Base-by-base conservation (phyloP, 2,329 filamentous ascomycete genomes). In the Colletotrichum sublineola region DNA sequence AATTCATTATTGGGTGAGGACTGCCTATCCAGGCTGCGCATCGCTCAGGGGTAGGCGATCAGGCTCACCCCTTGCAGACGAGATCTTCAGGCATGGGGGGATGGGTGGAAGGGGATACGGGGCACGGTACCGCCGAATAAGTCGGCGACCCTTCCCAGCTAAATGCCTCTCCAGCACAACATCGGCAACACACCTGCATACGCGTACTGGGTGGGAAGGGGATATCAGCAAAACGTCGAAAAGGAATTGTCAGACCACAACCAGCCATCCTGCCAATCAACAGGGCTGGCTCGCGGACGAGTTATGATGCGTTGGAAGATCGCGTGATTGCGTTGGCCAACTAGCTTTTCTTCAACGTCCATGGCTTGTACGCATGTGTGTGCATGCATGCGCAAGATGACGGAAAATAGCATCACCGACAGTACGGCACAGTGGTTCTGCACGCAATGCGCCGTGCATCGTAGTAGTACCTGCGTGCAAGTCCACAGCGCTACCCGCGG, bases 81-180 rank as follows among this genome's bases (percentile, higher is more conserved):
- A 42, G 56, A 40, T 58, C 56, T 58, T 56, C 53, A 56, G 18
- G n/a, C 36, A 31, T 52, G 38, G 24, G 56, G 55, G 11, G 33
- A 36, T 36, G 31, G 31, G 53, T 18, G 53, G 15, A 24, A 8
- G 31, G 20, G 7, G 5, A 14, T 18, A 58, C 9, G 55, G 15
- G 15, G 15, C 14, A 40, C 38, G 56, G 56, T 42, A 9, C 36
- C 4, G 56, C 56, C n/a, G 55, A 38, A 15, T 24, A 31, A 42
- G 36, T 33, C 33, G 33, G 33, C 33, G 33, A 14, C 12, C 15
- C 15, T 20, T 18, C 31, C 31, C 18, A 55, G 31, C 29, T 36
- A 31, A 11, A 8, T 55, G 52, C 15, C 29, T 52, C 11, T 52
- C 48, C 24, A 29, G 14, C 15, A 7, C 50, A 31, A 12, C 14